Percentiles rank a stretch among this genome's conserved stretches.
phyloP scores from a whole-genome alignment of 106 monocot species.

The Apostasia ramifera region DNA sequence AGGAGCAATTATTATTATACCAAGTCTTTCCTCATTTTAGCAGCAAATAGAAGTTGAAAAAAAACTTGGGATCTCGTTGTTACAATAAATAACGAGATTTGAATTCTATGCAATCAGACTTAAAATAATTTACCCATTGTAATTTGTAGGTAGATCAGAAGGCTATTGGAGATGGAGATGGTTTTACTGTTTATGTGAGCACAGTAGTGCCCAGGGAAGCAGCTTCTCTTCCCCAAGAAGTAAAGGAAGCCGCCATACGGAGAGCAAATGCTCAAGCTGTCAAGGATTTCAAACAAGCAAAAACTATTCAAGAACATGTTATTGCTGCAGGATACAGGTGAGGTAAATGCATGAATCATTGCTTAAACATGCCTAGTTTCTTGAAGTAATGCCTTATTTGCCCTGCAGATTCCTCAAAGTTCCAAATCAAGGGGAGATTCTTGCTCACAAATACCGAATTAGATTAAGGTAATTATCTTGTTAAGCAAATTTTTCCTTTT shows the following conservation, averaged over 20 bases:
- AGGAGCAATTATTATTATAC: too few relatives aligned
- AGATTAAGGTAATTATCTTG: not conserved
- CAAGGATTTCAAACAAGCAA: not conserved
- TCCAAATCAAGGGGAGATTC: not conserved
- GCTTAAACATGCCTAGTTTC: not conserved
- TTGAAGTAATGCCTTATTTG: not conserved
- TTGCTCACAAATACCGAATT: not conserved
- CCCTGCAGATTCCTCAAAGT: not conserved
- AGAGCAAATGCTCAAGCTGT: not conserved
- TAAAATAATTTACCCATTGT: not conserved
- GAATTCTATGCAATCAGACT: too few relatives aligned
- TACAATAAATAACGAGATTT: too few relatives aligned
- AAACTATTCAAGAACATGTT: not conserved
- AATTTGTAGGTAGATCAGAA: not conserved
- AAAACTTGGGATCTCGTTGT: too few relatives aligned
- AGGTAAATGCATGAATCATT: not conserved
- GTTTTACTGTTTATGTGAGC: not conserved
- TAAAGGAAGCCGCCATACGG: not conserved
- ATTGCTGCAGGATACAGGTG: not conserved
- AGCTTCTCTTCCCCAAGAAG: not conserved
- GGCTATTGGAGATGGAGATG: constrained; percentile 3
- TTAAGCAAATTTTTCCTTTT: too few relatives aligned
- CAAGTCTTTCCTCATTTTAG: too few relatives aligned
- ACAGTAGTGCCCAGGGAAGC: not conserved
- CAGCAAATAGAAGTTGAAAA: too few relatives aligned